A percentile compares a stretch with the other conserved stretches of the same genome.
Evolutionary conservation across 768 basidiomycete genomes (phyloP).

Genomic region (Saitozyma podzolica): DNA sequence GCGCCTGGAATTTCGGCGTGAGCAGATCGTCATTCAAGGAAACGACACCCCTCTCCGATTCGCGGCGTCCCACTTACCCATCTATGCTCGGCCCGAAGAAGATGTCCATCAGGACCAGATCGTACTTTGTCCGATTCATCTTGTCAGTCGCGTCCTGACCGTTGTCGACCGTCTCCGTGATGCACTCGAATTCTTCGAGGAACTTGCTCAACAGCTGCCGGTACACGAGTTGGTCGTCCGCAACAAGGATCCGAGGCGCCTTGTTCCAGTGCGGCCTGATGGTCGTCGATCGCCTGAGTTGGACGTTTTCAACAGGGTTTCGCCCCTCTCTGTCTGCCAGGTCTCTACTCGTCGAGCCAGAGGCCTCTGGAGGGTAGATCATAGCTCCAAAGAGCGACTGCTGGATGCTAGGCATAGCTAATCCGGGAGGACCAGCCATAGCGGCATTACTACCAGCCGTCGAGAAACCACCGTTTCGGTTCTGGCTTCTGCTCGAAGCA

Average conservation of each 20-base stretch:
- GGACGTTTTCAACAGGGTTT: neutral
- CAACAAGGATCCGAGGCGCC: constrained; percentile 80
- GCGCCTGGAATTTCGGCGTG: constrained; percentile 18
- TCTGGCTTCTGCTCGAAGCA: neutral
- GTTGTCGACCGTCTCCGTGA: constrained; percentile 90
- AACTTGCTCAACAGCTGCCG: constrained; percentile 86
- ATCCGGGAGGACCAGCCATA: too few species aligned
- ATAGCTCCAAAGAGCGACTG: constrained; percentile 31
- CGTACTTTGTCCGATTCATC: constrained; percentile 96
- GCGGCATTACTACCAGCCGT: too few species aligned
- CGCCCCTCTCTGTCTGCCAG: too few species aligned
- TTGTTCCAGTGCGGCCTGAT: constrained; percentile 42
- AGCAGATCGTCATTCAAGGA: constrained; percentile 54
- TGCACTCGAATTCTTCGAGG: constrained; percentile 90
- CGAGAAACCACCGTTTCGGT: neutral
- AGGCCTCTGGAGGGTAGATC: constrained; percentile 4
- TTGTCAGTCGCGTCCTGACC: constrained; percentile 88
- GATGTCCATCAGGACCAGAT: constrained; percentile 96
- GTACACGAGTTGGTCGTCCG: constrained; percentile 93
- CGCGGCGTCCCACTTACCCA: constrained; percentile 46
- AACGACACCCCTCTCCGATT: constrained; percentile 7
- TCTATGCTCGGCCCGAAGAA: constrained; percentile 65
- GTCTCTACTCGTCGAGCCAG: neutral
- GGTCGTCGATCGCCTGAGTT: constrained; percentile 23
- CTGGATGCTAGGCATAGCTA: too few species aligned